These are phyloP conservation scores for Boletus reticulatus DNA, from an alignment of 768 basidiomycete species.

Conservation along the genomic window DNA sequence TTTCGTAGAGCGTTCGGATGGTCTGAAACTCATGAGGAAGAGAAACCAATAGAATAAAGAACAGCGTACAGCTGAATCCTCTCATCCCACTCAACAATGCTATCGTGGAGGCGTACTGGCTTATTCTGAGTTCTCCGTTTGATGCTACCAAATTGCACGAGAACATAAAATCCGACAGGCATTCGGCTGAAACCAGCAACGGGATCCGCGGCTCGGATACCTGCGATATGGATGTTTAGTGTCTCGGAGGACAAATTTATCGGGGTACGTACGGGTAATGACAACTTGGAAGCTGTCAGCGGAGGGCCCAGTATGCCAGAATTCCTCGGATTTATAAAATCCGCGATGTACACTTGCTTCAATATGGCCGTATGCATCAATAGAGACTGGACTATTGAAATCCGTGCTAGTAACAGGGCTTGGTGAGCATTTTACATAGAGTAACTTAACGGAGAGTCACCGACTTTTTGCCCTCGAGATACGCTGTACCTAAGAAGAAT, in stretches of 20 bases:
- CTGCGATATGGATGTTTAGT: not conserved
- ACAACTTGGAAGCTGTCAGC: not conserved
- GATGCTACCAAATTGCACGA: not conserved
- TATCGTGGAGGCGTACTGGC: not conserved
- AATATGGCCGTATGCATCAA: not conserved
- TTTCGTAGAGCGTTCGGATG: not conserved
- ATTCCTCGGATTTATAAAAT: no score
- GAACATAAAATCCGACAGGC: slow-evolving; percentile 11
- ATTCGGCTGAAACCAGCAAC: not conserved
- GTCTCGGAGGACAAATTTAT: not conserved
- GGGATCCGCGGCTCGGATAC: slow-evolving; percentile 5
- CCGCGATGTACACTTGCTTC: not conserved
- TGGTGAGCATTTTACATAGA: not conserved
- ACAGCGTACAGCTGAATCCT: not conserved
- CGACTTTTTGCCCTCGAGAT: not conserved
- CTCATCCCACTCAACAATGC: not conserved
- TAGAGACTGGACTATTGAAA: not conserved
- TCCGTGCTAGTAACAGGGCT: not conserved
- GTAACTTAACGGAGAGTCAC: not conserved
- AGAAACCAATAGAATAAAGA: no score
- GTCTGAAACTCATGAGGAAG: not conserved
- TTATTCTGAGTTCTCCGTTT: not conserved
- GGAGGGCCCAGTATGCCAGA: not conserved
- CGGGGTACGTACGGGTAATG: not conserved
- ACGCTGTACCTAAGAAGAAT: not conserved